Evolutionary conservation across 495 filamentous ascomycete species (phyloP).

Genomic region (Friedmanniomyces simplex): DNA sequence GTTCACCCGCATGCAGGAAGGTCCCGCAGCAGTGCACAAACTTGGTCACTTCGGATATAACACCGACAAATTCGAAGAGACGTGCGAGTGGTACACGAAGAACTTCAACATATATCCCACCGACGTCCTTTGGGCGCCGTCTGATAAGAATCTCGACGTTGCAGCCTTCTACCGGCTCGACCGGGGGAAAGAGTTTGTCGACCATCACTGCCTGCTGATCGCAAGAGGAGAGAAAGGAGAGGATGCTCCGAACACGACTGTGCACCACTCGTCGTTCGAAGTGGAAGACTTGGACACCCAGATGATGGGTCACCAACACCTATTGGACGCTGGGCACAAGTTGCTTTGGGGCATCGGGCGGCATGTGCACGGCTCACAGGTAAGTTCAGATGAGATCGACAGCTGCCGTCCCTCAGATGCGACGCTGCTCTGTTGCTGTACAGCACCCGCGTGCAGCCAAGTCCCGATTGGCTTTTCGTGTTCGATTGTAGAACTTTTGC

Average conservation of each 20-base stretch:
- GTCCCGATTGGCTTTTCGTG: too few species aligned
- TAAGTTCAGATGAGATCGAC: too few species aligned
- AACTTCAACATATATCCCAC: background rate
- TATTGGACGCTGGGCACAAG: slow-evolving; percentile 45
- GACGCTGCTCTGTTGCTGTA: too few species aligned
- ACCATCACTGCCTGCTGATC: background rate
- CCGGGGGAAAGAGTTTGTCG: background rate
- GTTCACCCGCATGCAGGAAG: background rate
- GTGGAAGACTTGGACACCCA: slow-evolving; percentile 60
- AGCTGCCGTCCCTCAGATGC: too few species aligned
- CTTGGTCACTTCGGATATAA: slow-evolving; percentile 1
- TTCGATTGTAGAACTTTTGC: too few species aligned
- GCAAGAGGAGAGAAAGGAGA: background rate
- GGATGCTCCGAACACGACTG: background rate
- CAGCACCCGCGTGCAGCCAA: too few species aligned
- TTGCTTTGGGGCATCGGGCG: slow-evolving; percentile 57
- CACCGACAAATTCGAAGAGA: background rate
- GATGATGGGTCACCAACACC: slow-evolving; percentile 51
- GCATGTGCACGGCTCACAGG: slow-evolving; percentile 48
- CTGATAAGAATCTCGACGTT: background rate
- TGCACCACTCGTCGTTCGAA: slow-evolving; percentile 29
- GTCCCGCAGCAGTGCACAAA: background rate
- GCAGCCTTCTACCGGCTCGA: background rate
- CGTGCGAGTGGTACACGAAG: background rate
- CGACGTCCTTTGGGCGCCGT: background rate